Conservation (phyloP, 2,329 filamentous ascomycete species). For the Hypoxylon sp. region DNA sequence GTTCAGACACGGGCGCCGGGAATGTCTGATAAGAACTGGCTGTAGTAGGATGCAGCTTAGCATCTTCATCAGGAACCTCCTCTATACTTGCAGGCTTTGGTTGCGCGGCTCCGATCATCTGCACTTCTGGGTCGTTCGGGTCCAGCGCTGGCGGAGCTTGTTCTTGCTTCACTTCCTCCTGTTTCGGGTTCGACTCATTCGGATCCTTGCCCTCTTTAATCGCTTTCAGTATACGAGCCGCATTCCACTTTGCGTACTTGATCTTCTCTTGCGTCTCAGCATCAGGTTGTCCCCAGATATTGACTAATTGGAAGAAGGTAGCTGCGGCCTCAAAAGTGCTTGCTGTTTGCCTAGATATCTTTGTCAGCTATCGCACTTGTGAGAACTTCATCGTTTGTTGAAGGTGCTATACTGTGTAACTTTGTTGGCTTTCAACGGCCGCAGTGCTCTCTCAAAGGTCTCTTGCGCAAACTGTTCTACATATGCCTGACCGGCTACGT, state of each 20-base stretch:
- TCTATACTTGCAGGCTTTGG: slow-evolving; percentile 65
- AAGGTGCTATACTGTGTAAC: slow-evolving; percentile 75
- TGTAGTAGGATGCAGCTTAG: slow-evolving; percentile 44
- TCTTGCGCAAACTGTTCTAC: slow-evolving; percentile 94
- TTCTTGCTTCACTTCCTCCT: slow-evolving; percentile 65
- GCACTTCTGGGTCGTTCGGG: slow-evolving; percentile 75
- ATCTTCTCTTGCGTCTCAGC: slow-evolving; percentile 86
- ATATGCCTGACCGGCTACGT: slow-evolving; percentile 88
- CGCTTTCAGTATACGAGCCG: slow-evolving; percentile 89
- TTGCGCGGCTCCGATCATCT: slow-evolving; percentile 61
- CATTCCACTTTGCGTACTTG: slow-evolving; percentile 97
- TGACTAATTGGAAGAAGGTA: slow-evolving; percentile 90
- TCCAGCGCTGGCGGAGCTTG: slow-evolving; percentile 66
- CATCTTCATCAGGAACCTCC: slow-evolving; percentile 65
- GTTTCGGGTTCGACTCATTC: slow-evolving; percentile 87
- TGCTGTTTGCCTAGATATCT: slow-evolving; percentile 79
- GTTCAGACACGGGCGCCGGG: slow-evolving; percentile 57
- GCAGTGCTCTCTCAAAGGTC: slow-evolving; percentile 87
- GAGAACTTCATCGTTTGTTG: not conserved
- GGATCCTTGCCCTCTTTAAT: slow-evolving; percentile 92
- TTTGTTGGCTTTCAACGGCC: slow-evolving; percentile 84
- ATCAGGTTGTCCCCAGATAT: slow-evolving; percentile 85
- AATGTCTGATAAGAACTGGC: slow-evolving; percentile 49
- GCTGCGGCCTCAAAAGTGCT: slow-evolving; percentile 94
- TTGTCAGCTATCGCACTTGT: slow-evolving; percentile 22